phyloP scores from a whole-genome alignment of 495 filamentous ascomycete genomes.

The Talaromyces nanjingensis region DNA sequence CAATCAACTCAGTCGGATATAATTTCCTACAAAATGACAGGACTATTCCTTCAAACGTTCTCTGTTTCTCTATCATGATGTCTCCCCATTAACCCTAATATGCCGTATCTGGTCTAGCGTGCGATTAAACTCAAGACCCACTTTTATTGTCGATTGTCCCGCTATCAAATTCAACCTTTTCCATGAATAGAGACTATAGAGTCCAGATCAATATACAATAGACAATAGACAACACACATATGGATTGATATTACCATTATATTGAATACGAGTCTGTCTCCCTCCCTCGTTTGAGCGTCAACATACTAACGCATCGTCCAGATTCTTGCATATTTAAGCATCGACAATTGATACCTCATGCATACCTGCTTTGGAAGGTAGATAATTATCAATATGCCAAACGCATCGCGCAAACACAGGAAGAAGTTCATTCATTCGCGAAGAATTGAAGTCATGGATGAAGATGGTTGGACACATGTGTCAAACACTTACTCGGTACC shows the following conservation, averaged over 20 bases:
- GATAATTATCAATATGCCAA: constrained; percentile 31
- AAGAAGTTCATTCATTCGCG: constrained; percentile 13
- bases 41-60: neutral
- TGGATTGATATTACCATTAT: neutral
- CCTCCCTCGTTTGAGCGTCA: neutral
- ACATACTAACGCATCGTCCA: neutral
- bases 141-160: neutral
- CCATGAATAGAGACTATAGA: neutral
- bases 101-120: neutral
- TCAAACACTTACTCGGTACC: constrained; percentile 16
- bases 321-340: neutral
- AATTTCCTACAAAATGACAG: neutral
- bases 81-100: neutral
- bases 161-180: neutral
- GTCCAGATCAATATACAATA: neutral
- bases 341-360: neutral
- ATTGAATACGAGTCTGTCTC: neutral
- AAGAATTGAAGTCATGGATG: constrained; percentile 40
- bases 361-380: neutral
- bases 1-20: too few relatives aligned
- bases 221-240: neutral
- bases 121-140: neutral
- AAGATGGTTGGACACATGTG: constrained; percentile 53
- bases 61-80: neutral
- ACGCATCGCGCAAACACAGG: constrained; percentile 37